Base-by-base conservation (phyloP, 108 stramenopile species). In the Nitzschia sp. region DNA sequence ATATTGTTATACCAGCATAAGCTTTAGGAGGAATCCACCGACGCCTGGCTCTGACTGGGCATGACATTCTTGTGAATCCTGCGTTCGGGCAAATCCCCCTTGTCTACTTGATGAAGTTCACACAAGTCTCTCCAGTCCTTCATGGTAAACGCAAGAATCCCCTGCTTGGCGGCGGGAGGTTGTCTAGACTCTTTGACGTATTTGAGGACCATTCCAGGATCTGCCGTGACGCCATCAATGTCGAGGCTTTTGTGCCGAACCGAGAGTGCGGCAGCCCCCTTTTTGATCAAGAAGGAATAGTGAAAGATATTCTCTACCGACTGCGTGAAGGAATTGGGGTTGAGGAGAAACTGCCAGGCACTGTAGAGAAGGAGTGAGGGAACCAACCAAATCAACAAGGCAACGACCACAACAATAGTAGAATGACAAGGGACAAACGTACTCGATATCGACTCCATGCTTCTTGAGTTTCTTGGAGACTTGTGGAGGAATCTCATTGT, bases 251-350 rank as follows among this genome's bases (percentile, higher is more conserved):
- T 25, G 26, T 69, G 58, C 7, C 61, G 24, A 17, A 70, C 56
- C 7, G 22, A 3, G 3, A 76, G 19, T 6, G 20, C 53, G 0
- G 86, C 86, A 21, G 41, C 55, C 11, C 83, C 85, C 46, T 22
- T 83, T 57, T 93, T 93, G 59, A 95, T 66, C 39, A 92, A 51
- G 69, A 92, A 93, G 37, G 81, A 79, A 57, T 87, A 93, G 69
- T 88, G 78, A 64, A 90, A 92, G 19, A 95, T 75, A 68, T 95
- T 95, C 71, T 95, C 95, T 14, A 93, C 91, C 8, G 95, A 91
- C 67, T 95, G 89, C 0, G 92, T 92, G 67, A 93, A 93, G 54
- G 80, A 82, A 43, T 83, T 74, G 5, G 92, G 95, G 57, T 95
- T 89, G 76, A 93, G 83, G 6, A 95, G 76, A 53, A 76, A 79